A percentile compares a stretch with the other conserved stretches of the same genome.
phyloP scores from a whole-genome alignment of 2,329 filamentous ascomycete species.

The Colletotrichum sp. region DNA sequence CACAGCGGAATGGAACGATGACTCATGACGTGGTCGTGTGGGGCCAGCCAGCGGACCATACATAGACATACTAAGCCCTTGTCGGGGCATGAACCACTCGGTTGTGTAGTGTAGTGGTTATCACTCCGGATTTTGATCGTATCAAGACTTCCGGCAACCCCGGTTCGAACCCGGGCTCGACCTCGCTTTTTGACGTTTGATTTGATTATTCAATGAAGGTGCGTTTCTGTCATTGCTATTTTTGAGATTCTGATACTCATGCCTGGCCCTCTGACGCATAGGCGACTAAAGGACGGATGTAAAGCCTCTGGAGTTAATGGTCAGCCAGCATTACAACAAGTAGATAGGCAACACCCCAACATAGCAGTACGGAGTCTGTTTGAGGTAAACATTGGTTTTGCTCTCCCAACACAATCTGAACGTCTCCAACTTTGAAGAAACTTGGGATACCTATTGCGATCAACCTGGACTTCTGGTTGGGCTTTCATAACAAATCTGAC shows the following conservation, averaged over 20 bases:
- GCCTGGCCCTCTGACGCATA: not conserved
- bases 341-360: no score
- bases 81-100: not conserved
- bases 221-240: fast-evolving
- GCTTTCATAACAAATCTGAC: not conserved
- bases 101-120: slow-evolving; percentile 24
- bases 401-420: fast-evolving
- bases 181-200: not conserved
- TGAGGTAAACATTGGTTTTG: fast-evolving
- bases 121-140: slow-evolving; percentile 22
- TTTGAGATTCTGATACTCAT: fast-evolving
- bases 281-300: no score
- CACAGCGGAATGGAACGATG: fast-evolving
- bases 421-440: not conserved
- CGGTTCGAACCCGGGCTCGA: slow-evolving; percentile 23
- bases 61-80: fast-evolving
- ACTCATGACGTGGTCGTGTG: not conserved
- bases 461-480: not conserved
- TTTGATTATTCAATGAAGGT: fast-evolving
- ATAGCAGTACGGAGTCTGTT: no score
- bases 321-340: no score
- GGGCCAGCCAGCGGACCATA: fast-evolving
- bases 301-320: no score
- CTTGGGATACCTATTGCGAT: not conserved
- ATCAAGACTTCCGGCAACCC: slow-evolving; percentile 17